Conservation (phyloP, 2,329 filamentous ascomycete species). For the Alternaria consortialis region DNA sequence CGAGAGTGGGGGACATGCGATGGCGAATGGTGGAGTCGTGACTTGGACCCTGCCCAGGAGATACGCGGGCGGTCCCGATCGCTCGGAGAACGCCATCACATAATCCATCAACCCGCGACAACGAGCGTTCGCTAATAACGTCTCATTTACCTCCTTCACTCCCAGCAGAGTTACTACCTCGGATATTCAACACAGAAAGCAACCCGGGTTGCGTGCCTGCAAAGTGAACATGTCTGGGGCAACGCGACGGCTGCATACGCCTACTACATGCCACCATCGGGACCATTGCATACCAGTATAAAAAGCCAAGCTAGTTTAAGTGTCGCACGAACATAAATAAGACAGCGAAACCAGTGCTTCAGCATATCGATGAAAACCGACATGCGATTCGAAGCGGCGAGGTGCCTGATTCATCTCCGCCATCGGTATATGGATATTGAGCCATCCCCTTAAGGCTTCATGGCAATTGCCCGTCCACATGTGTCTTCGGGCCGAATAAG, state of each 20-base stretch:
- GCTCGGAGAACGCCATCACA: slow-evolving; percentile 18
- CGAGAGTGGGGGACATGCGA: slow-evolving; percentile 51
- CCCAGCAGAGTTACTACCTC: not conserved
- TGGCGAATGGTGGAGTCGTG: slow-evolving; percentile 42
- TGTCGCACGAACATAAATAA: not conserved
- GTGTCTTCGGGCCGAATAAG: not conserved
- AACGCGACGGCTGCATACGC: not conserved
- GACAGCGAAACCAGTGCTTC: not conserved
- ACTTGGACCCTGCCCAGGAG: slow-evolving; percentile 12
- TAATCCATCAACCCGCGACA: not conserved
- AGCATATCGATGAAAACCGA: not conserved
- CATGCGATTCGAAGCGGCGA: not conserved
- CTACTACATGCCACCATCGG: not conserved
- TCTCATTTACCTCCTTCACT: not conserved
- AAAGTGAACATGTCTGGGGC: not conserved
- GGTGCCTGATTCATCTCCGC: not conserved
- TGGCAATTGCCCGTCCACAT: not conserved
- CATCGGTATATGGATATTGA: not conserved
- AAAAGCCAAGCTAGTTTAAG: not conserved
- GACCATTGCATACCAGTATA: not conserved
- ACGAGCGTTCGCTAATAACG: not conserved
- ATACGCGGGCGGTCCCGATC: slow-evolving; percentile 38
- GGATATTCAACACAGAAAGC: not conserved
- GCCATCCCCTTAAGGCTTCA: not conserved
- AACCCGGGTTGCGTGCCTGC: not conserved